Evolutionary conservation across 768 basidiomycete genomes (phyloP).

Genomic region (Cantharellus cinnabarinus): DNA sequence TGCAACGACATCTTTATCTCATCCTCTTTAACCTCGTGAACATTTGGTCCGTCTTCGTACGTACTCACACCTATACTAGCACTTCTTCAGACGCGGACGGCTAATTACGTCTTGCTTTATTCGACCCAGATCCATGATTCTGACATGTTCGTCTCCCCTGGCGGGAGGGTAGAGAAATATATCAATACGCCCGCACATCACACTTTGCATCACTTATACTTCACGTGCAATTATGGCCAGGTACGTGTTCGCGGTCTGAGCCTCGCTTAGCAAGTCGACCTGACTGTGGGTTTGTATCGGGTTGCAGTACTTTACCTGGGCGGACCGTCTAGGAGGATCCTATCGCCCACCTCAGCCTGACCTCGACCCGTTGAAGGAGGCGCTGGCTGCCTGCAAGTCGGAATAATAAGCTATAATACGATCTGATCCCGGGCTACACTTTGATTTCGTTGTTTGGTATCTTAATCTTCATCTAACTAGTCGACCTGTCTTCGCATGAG

Average conservation of each 20-base stretch:
- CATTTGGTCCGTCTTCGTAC: constrained; percentile 78
- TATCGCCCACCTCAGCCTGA: constrained; percentile 73
- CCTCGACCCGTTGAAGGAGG: constrained; percentile 71
- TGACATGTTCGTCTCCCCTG: constrained; percentile 72
- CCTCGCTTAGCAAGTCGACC: no score
- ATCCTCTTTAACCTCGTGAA: constrained; percentile 81
- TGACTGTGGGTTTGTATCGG: background rate
- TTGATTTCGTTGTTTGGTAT: no score
- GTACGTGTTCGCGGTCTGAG: constrained; percentile 5
- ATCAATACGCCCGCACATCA: constrained; percentile 99
- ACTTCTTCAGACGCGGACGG: background rate
- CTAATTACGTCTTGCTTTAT: background rate
- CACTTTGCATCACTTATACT: constrained; percentile 90
- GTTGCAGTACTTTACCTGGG: constrained; percentile 88
- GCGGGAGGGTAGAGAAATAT: constrained; percentile 62
- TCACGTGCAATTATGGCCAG: constrained; percentile 91
- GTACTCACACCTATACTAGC: constrained; percentile 13
- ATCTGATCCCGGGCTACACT: no score
- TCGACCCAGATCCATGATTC: constrained; percentile 77
- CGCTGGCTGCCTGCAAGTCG: constrained; percentile 21
- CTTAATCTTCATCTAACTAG: no score
- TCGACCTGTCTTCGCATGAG: no score
- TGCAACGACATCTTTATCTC: constrained; percentile 72
- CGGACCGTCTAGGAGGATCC: constrained; percentile 62
- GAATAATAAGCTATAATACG: background rate